Conservation (phyloP, 768 basidiomycete species). For the Rhizopogon vinicolor region DNA sequence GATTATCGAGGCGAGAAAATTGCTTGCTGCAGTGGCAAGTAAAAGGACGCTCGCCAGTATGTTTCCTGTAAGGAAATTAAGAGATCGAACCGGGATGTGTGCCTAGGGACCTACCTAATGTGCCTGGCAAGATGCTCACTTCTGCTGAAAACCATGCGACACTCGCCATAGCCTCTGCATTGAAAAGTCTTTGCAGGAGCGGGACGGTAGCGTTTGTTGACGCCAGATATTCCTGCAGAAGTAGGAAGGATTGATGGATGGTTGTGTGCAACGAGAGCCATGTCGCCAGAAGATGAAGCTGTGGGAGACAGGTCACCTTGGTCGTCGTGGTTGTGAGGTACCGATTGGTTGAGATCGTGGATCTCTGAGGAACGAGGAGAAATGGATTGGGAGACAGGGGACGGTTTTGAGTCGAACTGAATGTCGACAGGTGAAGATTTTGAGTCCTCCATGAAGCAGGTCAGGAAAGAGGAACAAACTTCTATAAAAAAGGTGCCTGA, state of each 20-base stretch:
- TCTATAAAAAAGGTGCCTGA: constrained; percentile 31
- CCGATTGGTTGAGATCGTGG: constrained; percentile 3
- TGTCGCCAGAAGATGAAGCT: constrained; percentile 13
- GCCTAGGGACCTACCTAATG: constrained; percentile 65
- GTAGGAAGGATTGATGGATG: constrained; percentile 17
- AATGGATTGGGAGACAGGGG: constrained; percentile 3
- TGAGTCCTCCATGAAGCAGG: constrained; percentile 30
- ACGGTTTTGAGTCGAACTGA: constrained; percentile 9
- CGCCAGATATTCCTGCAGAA: constrained; percentile 14
- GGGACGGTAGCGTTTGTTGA: constrained; percentile 68
- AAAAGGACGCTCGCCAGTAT: constrained; percentile 96
- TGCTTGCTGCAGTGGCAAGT: constrained; percentile 94
- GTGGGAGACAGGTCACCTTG: constrained; percentile 4
- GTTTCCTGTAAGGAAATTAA: constrained; percentile 62
- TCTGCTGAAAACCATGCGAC: constrained; percentile 94
- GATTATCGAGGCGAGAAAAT: constrained; percentile 94
- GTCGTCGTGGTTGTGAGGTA: constrained; percentile 1
- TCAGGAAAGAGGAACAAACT: constrained; percentile 27
- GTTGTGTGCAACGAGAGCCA: constrained; percentile 30
- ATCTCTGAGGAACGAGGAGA: constrained; percentile 7
- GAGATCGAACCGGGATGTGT: constrained; percentile 19
- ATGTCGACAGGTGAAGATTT: constrained; percentile 24
- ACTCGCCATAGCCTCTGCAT: constrained; percentile 92
- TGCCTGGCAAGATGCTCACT: constrained; percentile 96
- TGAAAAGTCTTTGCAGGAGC: constrained; percentile 93